Percentiles rank a stretch among this genome's conserved stretches.
Conservation (phyloP, 306 rosid species). For the Lithocarpus polystachyus region DNA sequence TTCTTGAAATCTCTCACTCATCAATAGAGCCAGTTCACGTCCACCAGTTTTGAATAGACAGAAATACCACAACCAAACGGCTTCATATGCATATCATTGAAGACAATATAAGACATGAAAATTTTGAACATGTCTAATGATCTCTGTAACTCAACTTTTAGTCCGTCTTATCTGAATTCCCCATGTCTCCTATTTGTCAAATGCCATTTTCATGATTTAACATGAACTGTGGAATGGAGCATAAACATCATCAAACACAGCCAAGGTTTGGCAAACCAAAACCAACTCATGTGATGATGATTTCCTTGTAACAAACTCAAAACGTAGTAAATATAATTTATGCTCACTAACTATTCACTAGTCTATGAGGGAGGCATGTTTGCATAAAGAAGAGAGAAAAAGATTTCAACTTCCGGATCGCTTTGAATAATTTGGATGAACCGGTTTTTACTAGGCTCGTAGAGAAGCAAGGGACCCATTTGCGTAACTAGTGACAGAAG, state of each 20-base stretch:
- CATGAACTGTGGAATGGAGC: background rate
- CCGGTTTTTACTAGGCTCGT: constrained; percentile 62
- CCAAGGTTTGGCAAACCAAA: background rate
- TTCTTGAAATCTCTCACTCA: too few species aligned
- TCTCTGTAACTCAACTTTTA: too few species aligned
- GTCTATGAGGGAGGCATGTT: constrained; percentile 46
- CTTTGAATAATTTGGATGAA: constrained; percentile 58
- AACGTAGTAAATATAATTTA: constrained; percentile 12
- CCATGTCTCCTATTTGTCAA: too few species aligned
- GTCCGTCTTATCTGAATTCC: too few species aligned
- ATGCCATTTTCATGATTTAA: too few species aligned
- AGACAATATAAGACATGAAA: too few species aligned
- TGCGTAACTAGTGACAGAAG: constrained; percentile 72
- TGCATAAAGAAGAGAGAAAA: constrained; percentile 85
- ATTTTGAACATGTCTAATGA: too few species aligned
- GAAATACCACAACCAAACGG: too few species aligned
- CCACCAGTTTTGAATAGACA: too few species aligned
- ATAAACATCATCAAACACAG: background rate
- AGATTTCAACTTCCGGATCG: constrained; percentile 72
- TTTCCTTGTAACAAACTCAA: constrained; percentile 27
- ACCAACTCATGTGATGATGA: constrained; percentile 14
- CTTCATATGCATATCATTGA: too few species aligned
- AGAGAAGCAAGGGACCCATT: constrained; percentile 69
- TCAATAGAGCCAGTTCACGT: too few species aligned
- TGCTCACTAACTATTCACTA: constrained; percentile 34